phyloP scores from a whole-genome alignment of 306 rosid genomes.

The Carpinus viminea region DNA sequence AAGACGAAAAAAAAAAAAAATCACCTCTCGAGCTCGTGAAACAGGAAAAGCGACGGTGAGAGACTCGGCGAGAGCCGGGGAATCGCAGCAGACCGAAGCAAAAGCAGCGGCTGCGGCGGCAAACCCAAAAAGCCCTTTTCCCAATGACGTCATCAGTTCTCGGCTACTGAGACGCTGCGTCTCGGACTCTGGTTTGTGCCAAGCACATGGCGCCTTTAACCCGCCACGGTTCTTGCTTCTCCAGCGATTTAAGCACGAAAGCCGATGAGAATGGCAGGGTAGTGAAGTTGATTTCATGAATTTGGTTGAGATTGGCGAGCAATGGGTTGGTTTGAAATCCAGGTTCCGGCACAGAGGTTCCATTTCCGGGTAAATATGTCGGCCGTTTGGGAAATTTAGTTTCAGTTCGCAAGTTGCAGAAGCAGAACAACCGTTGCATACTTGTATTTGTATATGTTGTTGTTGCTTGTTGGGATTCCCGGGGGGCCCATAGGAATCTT shows the following conservation, averaged over 20 bases:
- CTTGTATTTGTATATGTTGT: no score
- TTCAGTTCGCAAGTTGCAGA: no score
- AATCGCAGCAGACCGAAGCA: slow-evolving; percentile 47
- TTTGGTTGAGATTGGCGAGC: slow-evolving; percentile 24
- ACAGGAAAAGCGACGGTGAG: slow-evolving; percentile 93
- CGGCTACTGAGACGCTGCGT: slow-evolving; percentile 1
- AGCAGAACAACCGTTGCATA: neutral
- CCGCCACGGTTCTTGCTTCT: slow-evolving; percentile 35
- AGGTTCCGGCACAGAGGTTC: slow-evolving; percentile 35
- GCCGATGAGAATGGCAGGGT: slow-evolving; percentile 24
- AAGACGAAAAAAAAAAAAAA: neutral
- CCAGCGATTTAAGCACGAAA: slow-evolving; percentile 29
- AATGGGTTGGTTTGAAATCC: slow-evolving; percentile 35
- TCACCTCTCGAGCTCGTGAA: slow-evolving; percentile 89
- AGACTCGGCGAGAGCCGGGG: slow-evolving; percentile 78
- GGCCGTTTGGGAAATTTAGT: no score
- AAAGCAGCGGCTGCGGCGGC: slow-evolving; percentile 65
- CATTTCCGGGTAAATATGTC: no score
- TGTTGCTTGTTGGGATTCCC: slow-evolving; percentile 31
- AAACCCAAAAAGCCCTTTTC: slow-evolving; percentile 50
- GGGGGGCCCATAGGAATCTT: slow-evolving; percentile 36
- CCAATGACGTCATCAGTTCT: slow-evolving; percentile 36
- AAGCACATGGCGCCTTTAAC: slow-evolving; percentile 15
- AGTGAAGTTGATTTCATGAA: slow-evolving; percentile 28
- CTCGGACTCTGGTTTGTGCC: slow-evolving; percentile 14